Base-by-base conservation (phyloP, 2,329 filamentous ascomycete species). In the Apiospora rasikravindrae region DNA sequence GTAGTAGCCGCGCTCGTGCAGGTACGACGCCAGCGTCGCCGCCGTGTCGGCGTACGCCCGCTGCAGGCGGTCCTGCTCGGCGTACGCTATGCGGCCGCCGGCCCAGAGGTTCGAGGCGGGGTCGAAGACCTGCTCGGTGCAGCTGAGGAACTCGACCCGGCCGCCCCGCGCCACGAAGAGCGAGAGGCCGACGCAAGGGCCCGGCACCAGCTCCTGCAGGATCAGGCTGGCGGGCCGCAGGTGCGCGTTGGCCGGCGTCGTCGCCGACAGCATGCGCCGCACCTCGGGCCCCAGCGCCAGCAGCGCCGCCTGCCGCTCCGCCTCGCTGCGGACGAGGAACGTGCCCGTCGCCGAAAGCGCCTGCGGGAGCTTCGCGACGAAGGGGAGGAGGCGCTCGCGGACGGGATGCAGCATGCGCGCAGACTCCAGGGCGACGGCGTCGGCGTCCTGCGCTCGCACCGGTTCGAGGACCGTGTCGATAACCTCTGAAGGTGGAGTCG, bases 91-190 rank as follows among this genome's bases (percentile, higher is more conserved):
- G 49, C 57, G n/a, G 33, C 19, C 22, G 16, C 47, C 68, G 47
- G 33, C 19, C 68, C 68, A 70, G 47, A 24, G 40, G 47, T 49
- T 49, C 19, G 40, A 19, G 22, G n/a, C 47, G 8, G 5, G 33
- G 49, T 70, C 49, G 68, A 70, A 10, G 68, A 70, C 19, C 68
- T 70, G 68, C 26, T 70, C 68, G 26, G 26, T 40, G 47, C 68
- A 53, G 68, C 68, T 53, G 22, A 53, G 16, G 49, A 70, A 70
- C 45, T 53, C 68, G 45, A 49, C 68, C 2, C 68, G 68, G 19
- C 68, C 68, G 29, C 13, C 19, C 47, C 53, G 57, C 1, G 68
- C 61, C 29, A 70, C 49, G 33, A 70, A 70, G 66, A 68, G 24
- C 2, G 7, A 16, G 6, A 26, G 66, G 10, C n/a, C 19, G 66